Conservation (phyloP, 257 asterid genomes). For the Solanum sitiens region DNA sequence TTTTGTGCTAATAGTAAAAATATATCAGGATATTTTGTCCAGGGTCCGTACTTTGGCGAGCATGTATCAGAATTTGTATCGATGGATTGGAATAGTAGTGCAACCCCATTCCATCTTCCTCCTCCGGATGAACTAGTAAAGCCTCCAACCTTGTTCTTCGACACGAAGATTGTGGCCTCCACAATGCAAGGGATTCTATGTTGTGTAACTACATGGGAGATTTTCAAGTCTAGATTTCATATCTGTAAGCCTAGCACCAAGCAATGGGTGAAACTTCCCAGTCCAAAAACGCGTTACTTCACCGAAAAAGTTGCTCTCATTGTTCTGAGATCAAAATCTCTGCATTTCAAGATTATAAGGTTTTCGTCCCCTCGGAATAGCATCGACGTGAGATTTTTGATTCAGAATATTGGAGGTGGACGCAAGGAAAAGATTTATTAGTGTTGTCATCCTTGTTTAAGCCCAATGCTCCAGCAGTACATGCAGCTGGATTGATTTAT, state of each 20-base stretch:
- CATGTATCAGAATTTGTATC: neutral
- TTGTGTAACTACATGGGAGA: neutral
- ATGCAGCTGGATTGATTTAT: neutral
- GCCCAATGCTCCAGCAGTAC: neutral
- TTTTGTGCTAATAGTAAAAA: neutral
- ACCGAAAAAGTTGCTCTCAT: neutral
- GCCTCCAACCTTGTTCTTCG: neutral
- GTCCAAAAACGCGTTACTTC: neutral
- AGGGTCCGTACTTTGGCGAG: accelerated
- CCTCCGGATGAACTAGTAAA: neutral
- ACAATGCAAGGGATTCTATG: conserved; percentile 4
- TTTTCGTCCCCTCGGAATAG: neutral
- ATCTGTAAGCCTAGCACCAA: neutral
- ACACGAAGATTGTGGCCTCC: neutral
- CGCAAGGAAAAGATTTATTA: neutral
- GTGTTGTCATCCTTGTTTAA: neutral
- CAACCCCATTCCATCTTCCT: neutral
- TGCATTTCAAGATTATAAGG: neutral
- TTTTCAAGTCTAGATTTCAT: neutral
- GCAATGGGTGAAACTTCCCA: conserved; percentile 2
- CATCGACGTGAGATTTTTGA: neutral
- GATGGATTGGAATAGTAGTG: neutral
- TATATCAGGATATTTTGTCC: neutral
- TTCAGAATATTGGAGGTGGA: conserved; percentile 5
- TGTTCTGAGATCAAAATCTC: neutral